These are phyloP conservation scores for Ramichloridium luteum DNA, from an alignment of 2,329 filamentous ascomycete species.

Conservation along the genomic window DNA sequence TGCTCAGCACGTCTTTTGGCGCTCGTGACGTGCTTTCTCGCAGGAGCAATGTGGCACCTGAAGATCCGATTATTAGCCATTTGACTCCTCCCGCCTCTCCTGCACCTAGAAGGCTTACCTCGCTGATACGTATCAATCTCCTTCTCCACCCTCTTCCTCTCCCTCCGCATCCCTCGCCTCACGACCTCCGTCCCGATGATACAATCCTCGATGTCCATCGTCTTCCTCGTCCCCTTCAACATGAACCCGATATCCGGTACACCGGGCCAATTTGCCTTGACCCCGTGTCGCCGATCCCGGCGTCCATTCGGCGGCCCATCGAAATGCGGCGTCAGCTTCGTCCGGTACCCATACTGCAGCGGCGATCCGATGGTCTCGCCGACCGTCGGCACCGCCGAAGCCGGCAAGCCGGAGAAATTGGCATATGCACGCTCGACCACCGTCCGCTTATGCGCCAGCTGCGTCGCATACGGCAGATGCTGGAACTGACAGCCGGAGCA, in stretches of 20 bases:
- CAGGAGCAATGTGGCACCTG: conserved; percentile 77
- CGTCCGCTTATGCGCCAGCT: conserved; percentile 70
- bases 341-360: conserved; percentile 84
- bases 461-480: conserved; percentile 82
- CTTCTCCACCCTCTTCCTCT: conserved; percentile 61
- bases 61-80: conserved; percentile 43
- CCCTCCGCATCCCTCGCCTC: conserved; percentile 62
- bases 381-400: conserved; percentile 50
- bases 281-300: conserved; percentile 38
- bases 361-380: conserved; percentile 75
- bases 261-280: conserved; percentile 45
- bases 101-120: too few species aligned
- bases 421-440: conserved; percentile 84
- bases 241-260: conserved; percentile 83
- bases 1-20: conserved; percentile 17
- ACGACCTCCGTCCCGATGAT: conserved; percentile 86
- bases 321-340: conserved; percentile 94
- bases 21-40: conserved; percentile 68
- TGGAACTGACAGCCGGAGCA: conserved; percentile 96
- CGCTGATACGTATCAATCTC: conserved; percentile 61
- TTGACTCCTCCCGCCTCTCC: too few species aligned
- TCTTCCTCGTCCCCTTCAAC: conserved; percentile 64
- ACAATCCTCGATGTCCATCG: conserved; percentile 93
- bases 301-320: conserved; percentile 54
- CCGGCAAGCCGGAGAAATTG: conserved; percentile 51